Base-by-base conservation (phyloP, 2,329 filamentous ascomycete genomes). In the Penicillium brevicompactum region DNA sequence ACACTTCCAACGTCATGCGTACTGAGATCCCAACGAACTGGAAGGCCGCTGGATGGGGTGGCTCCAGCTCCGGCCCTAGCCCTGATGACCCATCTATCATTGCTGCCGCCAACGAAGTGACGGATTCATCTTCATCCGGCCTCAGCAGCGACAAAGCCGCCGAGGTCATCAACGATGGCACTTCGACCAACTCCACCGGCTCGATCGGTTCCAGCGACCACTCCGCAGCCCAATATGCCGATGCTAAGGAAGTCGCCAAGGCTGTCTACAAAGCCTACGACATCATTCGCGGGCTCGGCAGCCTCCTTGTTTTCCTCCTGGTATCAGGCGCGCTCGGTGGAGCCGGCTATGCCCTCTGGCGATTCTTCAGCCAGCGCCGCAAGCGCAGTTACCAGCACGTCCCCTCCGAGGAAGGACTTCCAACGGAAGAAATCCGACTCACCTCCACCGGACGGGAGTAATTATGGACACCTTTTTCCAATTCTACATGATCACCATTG, bases 231-330 rank as follows among this genome's bases (percentile, higher is more conserved):
- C 31, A 56, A 14, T 59, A 61, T 45, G 54, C 59, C n/a, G 56
- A 66, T 24, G 63, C 63, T n/a, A 63, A 70, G 45, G 64, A 68
- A 45, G 64, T 66, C 11, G 67, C 69, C 53, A 65, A 67, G 45
- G 57, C 66, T 3, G 62, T 67, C 24, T 62, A 59, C 55, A 64
- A 65, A 56, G 70, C 70, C 8, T 70, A 67, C 53, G 67, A 72
- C 13, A 55, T 72, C 22, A 62, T 73, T 21, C 67, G 62, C 42
- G 66, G 64, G 13, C 55, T 72, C 2, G 67, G 70, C 4, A 64
- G 62, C 18, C 50, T 73, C 3, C 43, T 73, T 38, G 63, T 73
- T 21, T 63, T 70, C 49, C 59, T 72, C 37, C 45, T 70, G 34
- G 34, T 67, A n/a, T 40, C 52, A 2, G 63, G 64, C 50, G 60